Conservation (phyloP, 1,284 basidiomycete genomes). For the Trichosporon sp. region DNA sequence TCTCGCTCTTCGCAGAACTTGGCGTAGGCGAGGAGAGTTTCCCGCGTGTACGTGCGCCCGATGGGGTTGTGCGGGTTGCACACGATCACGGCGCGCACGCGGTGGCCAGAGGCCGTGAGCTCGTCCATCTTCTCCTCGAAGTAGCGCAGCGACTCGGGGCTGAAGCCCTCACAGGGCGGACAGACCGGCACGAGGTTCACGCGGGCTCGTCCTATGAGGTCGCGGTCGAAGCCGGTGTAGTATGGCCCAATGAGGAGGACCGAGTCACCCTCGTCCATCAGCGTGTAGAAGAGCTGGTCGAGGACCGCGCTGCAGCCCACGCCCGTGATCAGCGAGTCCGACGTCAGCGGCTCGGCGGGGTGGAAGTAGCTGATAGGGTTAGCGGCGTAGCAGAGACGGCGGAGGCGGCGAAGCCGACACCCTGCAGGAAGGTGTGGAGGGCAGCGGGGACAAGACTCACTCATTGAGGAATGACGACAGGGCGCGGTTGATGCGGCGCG, state of each 20-base stretch:
- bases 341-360: conserved; percentile 30
- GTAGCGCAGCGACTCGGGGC: conserved; percentile 23
- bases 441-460: too few relatives aligned
- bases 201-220: conserved; percentile 35
- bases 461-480: conserved; percentile 39
- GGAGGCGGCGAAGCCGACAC: too few relatives aligned
- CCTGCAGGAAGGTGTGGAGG: too few relatives aligned
- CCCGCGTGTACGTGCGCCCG: conserved; percentile 44
- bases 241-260: conserved; percentile 45
- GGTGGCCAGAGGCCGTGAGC: conserved; percentile 24
- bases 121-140: conserved; percentile 32
- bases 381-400: background rate
- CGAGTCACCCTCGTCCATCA: conserved; percentile 48
- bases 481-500: conserved; percentile 38
- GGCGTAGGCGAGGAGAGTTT: conserved; percentile 47
- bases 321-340: conserved; percentile 42
- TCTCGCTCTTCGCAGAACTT: conserved; percentile 49
- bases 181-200: conserved; percentile 38
- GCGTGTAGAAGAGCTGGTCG: conserved; percentile 47
- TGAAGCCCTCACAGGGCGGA: conserved; percentile 31
- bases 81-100: conserved; percentile 40
- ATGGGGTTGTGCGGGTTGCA: conserved; percentile 51
- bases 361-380: conserved; percentile 28
- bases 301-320: conserved; percentile 43
- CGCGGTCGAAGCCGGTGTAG: conserved; percentile 46